Conservation (phyloP, 139 green algal genomes). For the Micromonas pusilla region DNA sequence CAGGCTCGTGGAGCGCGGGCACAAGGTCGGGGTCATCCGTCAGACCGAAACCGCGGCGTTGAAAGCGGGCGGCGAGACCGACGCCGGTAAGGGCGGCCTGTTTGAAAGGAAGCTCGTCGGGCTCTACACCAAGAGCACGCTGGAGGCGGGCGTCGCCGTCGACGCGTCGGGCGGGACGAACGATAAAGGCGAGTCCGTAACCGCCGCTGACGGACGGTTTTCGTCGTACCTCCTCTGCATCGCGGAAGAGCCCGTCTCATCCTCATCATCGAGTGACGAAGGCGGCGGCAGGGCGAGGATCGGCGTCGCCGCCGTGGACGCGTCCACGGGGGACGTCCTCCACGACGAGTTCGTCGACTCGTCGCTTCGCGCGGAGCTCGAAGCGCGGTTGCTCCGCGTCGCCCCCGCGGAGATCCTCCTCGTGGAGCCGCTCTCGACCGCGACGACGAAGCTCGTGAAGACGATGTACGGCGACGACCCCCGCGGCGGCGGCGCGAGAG, state of each 20-base stretch:
- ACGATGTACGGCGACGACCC: background rate
- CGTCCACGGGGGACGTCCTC: conserved; percentile 59
- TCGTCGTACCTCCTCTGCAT: conserved; percentile 44
- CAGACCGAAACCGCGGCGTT: conserved; percentile 57
- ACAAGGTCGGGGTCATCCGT: conserved; percentile 68
- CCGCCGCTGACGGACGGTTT: background rate
- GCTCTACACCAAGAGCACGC: conserved; percentile 77
- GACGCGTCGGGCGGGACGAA: conserved; percentile 9
- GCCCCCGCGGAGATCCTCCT: conserved; percentile 66
- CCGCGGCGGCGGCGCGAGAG: conserved; percentile 14
- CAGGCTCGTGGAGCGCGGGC: conserved; percentile 66
- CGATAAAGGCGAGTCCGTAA: conserved; percentile 24
- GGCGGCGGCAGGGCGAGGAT: conserved; percentile 12
- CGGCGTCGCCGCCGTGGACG: conserved; percentile 70
- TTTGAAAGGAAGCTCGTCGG: conserved; percentile 72
- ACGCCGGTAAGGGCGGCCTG: conserved; percentile 37
- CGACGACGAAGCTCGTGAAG: conserved; percentile 39
- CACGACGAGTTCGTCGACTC: conserved; percentile 43
- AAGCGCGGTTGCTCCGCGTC: conserved; percentile 55
- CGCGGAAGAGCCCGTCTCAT: no score
- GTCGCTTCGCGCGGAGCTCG: conserved; percentile 49
- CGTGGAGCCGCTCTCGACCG: conserved; percentile 30
- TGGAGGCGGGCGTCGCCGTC: conserved; percentile 52
- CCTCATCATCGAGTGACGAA: background rate
- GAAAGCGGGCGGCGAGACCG: conserved; percentile 61